Evolutionary conservation across 306 rosid species (phyloP), one percentile per base, ranked within the genome.

Genomic region (Gynostemma pentaphyllum): DNA sequence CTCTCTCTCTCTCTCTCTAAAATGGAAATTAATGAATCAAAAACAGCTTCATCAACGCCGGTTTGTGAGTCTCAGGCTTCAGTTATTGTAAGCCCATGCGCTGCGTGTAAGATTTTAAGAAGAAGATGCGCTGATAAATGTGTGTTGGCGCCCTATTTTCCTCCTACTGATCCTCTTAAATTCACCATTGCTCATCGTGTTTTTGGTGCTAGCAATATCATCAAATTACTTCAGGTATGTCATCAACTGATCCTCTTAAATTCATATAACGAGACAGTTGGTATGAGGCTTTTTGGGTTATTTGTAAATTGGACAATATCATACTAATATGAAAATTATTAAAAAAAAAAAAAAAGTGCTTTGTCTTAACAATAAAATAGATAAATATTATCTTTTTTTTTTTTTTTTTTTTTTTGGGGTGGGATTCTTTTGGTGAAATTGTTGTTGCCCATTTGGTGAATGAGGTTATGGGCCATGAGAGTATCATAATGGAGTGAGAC

Each of bases 171-270:
- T 24, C 71, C 71, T 15, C 24, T 54, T 16, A 67, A 67, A 8
- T 67, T 67, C 51, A 67, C 71, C 63, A 67, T 67, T 36, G 71
- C 71, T 37, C 71, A 67, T 14, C 71, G 71, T 4, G 50, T 67
- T 21, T 67, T 67, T 7, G 71, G 71, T 11, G 71, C 71, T 9
- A 67, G 71, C 62, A 67, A 67, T 24, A 67, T 67, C 71, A 67
- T 67, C 71, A 67, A 67, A 54, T 51, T 67, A n/a, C 49, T 67
- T 41, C 51, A 37, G 51, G 71, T 52, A 66, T 19, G 6, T 41
- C n/a, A 36, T 27, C 9, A 9, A 55, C 8, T 11, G 19, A 10
- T 9, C 18, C 26, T 29, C 23, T 51, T n/a, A n/a, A n/a, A n/a
- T n/a, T n/a, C n/a, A n/a, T n/a, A n/a, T n/a, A n/a, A n/a, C n/a